Percentiles rank a stretch among this genome's conserved stretches.
Conservation (phyloP, 208 protist genomes). For the Naegleria lovaniensis region DNA sequence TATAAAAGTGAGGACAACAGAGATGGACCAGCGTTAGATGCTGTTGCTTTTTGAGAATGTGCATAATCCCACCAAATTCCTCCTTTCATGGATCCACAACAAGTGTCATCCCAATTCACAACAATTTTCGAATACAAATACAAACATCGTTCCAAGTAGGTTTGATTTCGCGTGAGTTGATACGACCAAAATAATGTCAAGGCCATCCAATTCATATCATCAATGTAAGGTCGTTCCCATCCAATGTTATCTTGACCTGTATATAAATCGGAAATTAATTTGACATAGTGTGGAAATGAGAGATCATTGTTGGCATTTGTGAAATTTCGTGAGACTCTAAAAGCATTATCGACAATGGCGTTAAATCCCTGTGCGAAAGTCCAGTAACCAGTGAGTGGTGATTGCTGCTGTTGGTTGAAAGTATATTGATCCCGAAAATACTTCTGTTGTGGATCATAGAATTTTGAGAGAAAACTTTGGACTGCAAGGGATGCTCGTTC, state of each 20-base stretch:
- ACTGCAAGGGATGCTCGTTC: not conserved
- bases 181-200: not conserved
- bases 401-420: not conserved
- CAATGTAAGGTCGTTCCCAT: not conserved
- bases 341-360: not conserved
- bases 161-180: not conserved
- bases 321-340: not conserved
- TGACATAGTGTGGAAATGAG: not conserved
- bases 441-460: not conserved
- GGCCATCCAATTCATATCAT: constrained; percentile 15
- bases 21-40: not conserved
- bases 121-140: not conserved
- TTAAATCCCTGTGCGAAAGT: constrained; percentile 5
- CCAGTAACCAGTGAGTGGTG: not conserved
- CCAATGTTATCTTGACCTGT: not conserved
- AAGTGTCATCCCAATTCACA: not conserved
- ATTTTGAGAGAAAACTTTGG: not conserved
- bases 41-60: constrained; percentile 7
- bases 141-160: not conserved
- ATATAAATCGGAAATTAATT: not conserved
- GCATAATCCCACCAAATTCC: not conserved
- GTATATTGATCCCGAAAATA: not conserved
- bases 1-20: not conserved
- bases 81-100: not conserved
- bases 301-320: not conserved